Base-by-base conservation (phyloP, 768 basidiomycete species). In the Tricholoma sp. region DNA sequence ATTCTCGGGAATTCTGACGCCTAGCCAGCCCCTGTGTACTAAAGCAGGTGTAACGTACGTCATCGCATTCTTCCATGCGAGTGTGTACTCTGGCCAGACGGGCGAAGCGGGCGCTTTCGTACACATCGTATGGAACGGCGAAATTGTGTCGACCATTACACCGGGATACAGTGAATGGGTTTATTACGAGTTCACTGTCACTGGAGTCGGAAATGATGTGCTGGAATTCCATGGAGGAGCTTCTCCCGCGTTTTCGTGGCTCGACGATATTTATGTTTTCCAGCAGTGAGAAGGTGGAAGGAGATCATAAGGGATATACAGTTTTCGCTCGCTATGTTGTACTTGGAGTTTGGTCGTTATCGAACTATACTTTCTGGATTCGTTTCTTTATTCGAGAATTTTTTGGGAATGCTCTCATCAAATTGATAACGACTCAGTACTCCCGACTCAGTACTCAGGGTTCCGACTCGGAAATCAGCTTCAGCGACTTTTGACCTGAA, bases 161-260 rank as follows among this genome's bases (percentile, higher is more conserved):
- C 68, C 75, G 1, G 78, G 77, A 2, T 78, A 70, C 60, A 60
- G 63, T 42, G 55, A 63, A n/a, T 80, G 74, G 69, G 69, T 63
- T 33, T 74, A 70, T 61, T 71, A 70, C 59, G 63, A 73, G 47
- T 69, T 72, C 44, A 50, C 56, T 0, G 78, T 76, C 9, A 63
- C 63, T 0, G 78, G 66, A 3, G 8, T 15, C 9, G 66, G 64
- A 15, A 57, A 51, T 15, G 63, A 65, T 56, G 48, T 17, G 54
- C 51, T 64, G 9, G 64, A 61, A 52, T 59, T 69, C 67, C 68
- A 66, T 41, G 79, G 79, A 20, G 78, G 78, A 0, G 65, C 62
- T 12, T 77, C 78, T 9, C 79, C 79, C 6, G 75, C 77, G 9
- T 80, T 76, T 75, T 72, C 72, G 12, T 80, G 79, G 67, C 67